A percentile compares a stretch with the other conserved stretches of the same genome.
phyloP scores from a whole-genome alignment of 805 yeast species.

The Pichia scutulata region DNA sequence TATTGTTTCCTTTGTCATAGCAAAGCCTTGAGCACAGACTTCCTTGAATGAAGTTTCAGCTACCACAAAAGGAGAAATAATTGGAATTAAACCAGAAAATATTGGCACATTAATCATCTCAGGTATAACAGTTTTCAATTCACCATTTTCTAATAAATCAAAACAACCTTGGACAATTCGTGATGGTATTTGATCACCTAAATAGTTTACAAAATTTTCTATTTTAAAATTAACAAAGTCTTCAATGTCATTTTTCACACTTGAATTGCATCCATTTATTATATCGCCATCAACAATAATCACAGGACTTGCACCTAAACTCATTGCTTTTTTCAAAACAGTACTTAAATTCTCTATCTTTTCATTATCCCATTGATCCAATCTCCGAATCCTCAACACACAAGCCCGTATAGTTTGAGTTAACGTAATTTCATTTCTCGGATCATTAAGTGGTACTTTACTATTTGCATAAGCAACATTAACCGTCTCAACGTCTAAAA shows the following conservation, averaged over 20 bases:
- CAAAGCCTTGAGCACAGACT: conserved; percentile 32
- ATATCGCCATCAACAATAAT: conserved; percentile 42
- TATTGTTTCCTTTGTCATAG: conserved; percentile 33
- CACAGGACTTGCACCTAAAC: conserved; percentile 63
- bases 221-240: conserved; percentile 15
- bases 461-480: conserved; percentile 3
- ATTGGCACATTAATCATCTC: conserved; percentile 36
- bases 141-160: conserved; percentile 21
- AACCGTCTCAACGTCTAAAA: conserved; percentile 18
- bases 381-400: conserved; percentile 42
- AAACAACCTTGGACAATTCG: conserved; percentile 32
- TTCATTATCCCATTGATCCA: conserved; percentile 19
- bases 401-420: conserved; percentile 44
- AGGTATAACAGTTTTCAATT: conserved; percentile 25
- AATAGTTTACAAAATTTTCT: background rate
- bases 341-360: conserved; percentile 2
- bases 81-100: conserved; percentile 44
- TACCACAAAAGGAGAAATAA: conserved; percentile 51
- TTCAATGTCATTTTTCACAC: conserved; percentile 8
- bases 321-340: conserved; percentile 9
- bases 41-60: conserved; percentile 27
- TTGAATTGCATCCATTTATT: conserved; percentile 17
- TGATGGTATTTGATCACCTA: conserved; percentile 7
- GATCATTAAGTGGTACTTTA: background rate
- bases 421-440: conserved; percentile 22